Base-by-base conservation (phyloP, 2,329 filamentous ascomycete species). In the Tolypocladium ovalisporum region DNA sequence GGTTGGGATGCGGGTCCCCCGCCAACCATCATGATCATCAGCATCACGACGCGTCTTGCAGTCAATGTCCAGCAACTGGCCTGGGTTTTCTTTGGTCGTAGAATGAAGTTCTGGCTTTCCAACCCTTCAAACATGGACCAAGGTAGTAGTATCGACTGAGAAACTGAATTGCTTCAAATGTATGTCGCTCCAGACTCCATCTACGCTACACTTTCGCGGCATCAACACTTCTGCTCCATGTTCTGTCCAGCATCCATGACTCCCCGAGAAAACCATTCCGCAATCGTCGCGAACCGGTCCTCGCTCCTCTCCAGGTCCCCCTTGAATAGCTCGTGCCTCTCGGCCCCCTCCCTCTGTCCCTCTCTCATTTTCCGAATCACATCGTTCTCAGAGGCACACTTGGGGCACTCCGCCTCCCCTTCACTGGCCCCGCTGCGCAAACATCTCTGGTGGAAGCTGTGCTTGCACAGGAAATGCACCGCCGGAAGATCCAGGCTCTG, bases 381-480 rank as follows among this genome's bases (percentile, higher is more conserved):
- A 27, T 90, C 85, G 66, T 97, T 97, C 60, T 89, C 86, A 24
- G 84, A 80, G 32, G 88, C 85, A 66, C 94, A 99, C 37, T 90
- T 80, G 12, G 93, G 91, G 69, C 94, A 99, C 71, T 97, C 91
- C 0, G 86, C 81, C 55, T 86, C 84, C 8, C 77, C 77, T 29
- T 86, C 85, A 13, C 77, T 76, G 27, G 70, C 73, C 2, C 74
- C 76, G 15, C 70, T 70, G 55, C 79, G 75, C 67, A 99, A 75
- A 71, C 93, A 99, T 52, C 89, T 81, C 74, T 96, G 90, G 69
- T 99, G 94, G 78, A 97, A 99, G 60, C 87, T 92, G 71, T 99
- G 94, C 71, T 96, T 96, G 76, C 94, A 99, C 61, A 99, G 74
- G 70, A 99, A 99, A 69, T 99, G 94, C 53, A 99, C 92, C 0